A percentile compares a stretch with the other conserved stretches of the same genome.
phyloP scores from a whole-genome alignment of 805 yeast genomes.

The Ogataea allantospora region DNA sequence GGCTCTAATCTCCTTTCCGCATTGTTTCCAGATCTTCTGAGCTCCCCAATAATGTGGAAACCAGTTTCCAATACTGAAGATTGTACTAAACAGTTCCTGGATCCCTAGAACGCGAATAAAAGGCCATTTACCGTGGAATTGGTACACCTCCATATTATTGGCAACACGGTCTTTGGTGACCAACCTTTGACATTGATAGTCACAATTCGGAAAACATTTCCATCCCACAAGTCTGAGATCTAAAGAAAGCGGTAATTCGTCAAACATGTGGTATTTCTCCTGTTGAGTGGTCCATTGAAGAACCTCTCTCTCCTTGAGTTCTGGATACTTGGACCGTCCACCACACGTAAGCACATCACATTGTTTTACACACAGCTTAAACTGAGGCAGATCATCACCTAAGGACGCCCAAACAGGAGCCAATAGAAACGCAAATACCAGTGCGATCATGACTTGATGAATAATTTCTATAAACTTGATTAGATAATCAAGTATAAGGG shows the following conservation, averaged over 20 bases:
- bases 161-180: conserved; percentile 56
- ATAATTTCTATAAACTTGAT: not conserved
- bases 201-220: conserved; percentile 82
- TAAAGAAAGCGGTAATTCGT: conserved; percentile 38
- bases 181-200: conserved; percentile 85
- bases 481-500: not conserved
- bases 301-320: conserved; percentile 25
- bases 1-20: conserved; percentile 16
- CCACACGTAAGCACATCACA: conserved; percentile 41
- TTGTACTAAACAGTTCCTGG: conserved; percentile 79
- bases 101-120: conserved; percentile 72
- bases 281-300: conserved; percentile 30
- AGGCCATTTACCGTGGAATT: conserved; percentile 99
- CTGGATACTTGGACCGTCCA: conserved; percentile 23
- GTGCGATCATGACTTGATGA: not conserved
- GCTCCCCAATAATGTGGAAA: conserved; percentile 59
- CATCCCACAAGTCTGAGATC: conserved; percentile 54
- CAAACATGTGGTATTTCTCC: conserved; percentile 38
- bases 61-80: conserved; percentile 74
- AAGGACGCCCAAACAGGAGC: conserved; percentile 42
- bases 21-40: conserved; percentile 31
- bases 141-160: conserved; percentile 56
- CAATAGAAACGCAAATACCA: not conserved
- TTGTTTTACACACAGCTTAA: conserved; percentile 51
- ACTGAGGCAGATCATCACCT: conserved; percentile 61